Evolutionary conservation across 352 stramenopile species (phyloP), one percentile per base, ranked within the genome.

Genomic region (Globisporangium lucens): DNA sequence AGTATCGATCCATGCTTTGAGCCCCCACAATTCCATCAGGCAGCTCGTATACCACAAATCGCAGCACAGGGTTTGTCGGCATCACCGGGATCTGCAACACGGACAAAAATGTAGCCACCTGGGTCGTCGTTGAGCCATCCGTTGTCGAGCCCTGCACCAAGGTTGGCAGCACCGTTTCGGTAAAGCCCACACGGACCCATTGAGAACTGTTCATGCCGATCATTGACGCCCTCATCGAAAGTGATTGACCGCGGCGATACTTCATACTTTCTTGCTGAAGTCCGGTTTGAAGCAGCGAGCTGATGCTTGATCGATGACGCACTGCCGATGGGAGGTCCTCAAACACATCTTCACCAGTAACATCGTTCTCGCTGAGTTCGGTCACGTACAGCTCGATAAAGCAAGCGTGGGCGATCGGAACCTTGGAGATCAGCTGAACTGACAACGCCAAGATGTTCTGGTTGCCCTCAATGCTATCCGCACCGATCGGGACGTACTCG

Each of bases 11-110:
- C 15, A 35, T 9, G 17, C 56, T 67, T 4, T 75, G 73, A 10
- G 46, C 30, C 5, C 47, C 8, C 67, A 82, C 43, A 49, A 63
- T 27, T 64, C 51, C 80, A 35, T 91, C 85, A n/a, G 75, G 75
- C n/a, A 93, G 75, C 65, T 93, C 83, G 67, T 95, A 93, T 46
- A 93, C 82, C 2, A 95, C 83, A 56, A 95, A 95, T 12, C 87
- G 87, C 29, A 95, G 67, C 59, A 90, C 77, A 2, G 83, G 75
- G 30, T 90, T 89, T 4, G 75, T 63, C 29, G 80, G 73, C 73
- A 91, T 82, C 35, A 89, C 74, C 12, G 87, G 85, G 30, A 93
- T 85, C 66, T 95, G 85, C 12, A 95, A 69, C 7, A 92, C 84
- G 15, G 85, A 93, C 72, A 91, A 75, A 63, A 95, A 95, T 7